Evolutionary conservation across 306 rosid species (phyloP).

Genomic region (Erythrophleum fordii): DNA sequence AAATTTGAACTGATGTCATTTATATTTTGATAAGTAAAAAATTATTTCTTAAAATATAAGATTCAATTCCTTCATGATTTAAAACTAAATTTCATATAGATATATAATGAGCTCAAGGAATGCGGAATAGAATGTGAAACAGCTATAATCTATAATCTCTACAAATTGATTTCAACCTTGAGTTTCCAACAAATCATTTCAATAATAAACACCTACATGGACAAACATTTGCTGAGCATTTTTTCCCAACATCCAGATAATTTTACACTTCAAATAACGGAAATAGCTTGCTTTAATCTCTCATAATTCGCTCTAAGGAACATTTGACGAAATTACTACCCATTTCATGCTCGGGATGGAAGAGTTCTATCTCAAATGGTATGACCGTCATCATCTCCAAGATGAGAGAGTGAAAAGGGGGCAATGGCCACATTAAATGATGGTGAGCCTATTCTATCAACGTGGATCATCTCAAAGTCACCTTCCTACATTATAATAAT

Average conservation of each 20-base stretch:
- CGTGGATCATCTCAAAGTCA: conserved; percentile 39
- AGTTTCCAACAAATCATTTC: conserved; percentile 29
- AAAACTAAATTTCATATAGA: no score
- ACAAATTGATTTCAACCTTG: conserved; percentile 27
- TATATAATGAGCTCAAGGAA: no score
- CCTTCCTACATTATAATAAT: conserved; percentile 44
- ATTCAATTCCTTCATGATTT: no score
- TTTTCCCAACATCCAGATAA: not conserved
- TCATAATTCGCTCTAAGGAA: no score
- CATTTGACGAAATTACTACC: not conserved
- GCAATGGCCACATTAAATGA: conserved; percentile 31
- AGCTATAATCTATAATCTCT: not conserved
- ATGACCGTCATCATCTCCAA: conserved; percentile 35
- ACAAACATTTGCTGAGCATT: conserved; percentile 16
- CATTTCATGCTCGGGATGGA: not conserved
- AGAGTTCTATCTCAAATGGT: conserved; percentile 33
- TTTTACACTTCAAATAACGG: not conserved
- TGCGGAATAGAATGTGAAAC: not conserved
- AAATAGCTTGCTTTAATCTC: no score
- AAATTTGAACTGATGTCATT: no score
- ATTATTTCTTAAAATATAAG: no score
- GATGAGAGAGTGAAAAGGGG: conserved; percentile 30
- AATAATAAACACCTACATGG: conserved; percentile 9
- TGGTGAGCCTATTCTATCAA: conserved; percentile 28
- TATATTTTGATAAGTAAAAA: no score